Conservation (phyloP, 495 filamentous ascomycete genomes). For the Penicillium bovifimosum region DNA sequence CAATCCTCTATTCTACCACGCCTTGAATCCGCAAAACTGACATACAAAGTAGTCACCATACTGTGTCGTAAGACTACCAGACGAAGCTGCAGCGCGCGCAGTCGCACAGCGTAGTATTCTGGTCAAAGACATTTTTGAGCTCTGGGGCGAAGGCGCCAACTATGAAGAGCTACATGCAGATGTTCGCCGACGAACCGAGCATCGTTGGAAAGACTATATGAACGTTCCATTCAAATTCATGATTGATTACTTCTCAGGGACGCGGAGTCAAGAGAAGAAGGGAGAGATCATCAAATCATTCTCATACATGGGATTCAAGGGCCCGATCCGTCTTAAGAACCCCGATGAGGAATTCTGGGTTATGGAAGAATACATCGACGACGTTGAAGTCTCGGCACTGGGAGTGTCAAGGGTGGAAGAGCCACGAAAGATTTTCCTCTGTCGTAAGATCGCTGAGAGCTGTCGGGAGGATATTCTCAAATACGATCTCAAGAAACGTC, state of each 20-base stretch:
- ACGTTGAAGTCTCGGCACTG: conserved; percentile 21
- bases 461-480: conserved; percentile 60
- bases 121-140: conserved; percentile 72
- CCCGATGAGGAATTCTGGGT: conserved; percentile 71
- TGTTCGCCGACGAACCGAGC: conserved; percentile 50
- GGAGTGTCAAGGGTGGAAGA: conserved; percentile 26
- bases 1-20: neutral
- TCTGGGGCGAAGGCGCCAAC: conserved; percentile 71
- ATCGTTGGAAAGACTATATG: conserved; percentile 60
- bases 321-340: conserved; percentile 65
- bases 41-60: conserved; percentile 66
- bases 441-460: conserved; percentile 59
- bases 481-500: conserved; percentile 86
- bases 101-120: conserved; percentile 75
- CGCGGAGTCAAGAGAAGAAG: conserved; percentile 54
- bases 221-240: conserved; percentile 70
- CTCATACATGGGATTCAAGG: conserved; percentile 67
- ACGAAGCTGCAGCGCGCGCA: conserved; percentile 56
- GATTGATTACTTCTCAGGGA: conserved; percentile 70
- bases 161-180: conserved; percentile 65
- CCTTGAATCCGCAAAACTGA: conserved; percentile 6
- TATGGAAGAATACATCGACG: conserved; percentile 68
- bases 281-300: conserved; percentile 73
- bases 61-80: conserved; percentile 66
- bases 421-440: conserved; percentile 63